Evolutionary conservation across 805 yeast species (phyloP).

Genomic region (Pichia phayaonensis): DNA sequence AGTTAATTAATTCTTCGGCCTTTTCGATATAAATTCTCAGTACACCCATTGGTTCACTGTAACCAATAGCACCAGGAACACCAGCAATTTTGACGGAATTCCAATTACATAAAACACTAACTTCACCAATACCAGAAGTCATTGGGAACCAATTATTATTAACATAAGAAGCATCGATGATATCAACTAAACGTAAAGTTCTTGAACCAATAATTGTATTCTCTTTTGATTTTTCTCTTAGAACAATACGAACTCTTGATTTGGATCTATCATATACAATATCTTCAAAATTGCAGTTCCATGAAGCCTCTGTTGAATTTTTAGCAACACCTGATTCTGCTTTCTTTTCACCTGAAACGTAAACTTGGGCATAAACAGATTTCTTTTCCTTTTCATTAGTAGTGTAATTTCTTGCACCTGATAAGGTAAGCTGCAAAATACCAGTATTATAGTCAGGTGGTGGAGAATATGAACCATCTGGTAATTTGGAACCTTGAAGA

Average conservation of each 20-base stretch:
- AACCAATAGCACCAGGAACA: constrained; percentile 67
- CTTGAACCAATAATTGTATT: constrained; percentile 53
- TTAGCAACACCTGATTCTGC: constrained; percentile 52
- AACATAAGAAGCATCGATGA: constrained; percentile 71
- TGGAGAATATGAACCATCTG: constrained; percentile 78
- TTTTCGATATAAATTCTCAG: constrained; percentile 63
- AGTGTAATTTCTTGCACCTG: constrained; percentile 51
- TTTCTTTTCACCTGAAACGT: constrained; percentile 52
- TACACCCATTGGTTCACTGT: constrained; percentile 92
- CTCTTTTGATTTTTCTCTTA: constrained; percentile 56
- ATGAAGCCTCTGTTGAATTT: constrained; percentile 58
- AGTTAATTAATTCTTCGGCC: constrained; percentile 71
- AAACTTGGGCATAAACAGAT: constrained; percentile 64
- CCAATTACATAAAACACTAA: constrained; percentile 68
- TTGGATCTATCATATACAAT: constrained; percentile 63
- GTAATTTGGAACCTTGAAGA: constrained; percentile 47
- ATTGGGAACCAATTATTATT: constrained; percentile 75
- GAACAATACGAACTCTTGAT: constrained; percentile 56
- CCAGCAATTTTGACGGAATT: constrained; percentile 72
- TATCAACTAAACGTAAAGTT: constrained; percentile 48
- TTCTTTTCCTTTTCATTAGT: constrained; percentile 37
- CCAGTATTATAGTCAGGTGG: constrained; percentile 95
- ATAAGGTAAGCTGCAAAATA: constrained; percentile 61
- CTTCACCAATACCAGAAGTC: constrained; percentile 61
- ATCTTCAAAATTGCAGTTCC: constrained; percentile 53